Base-by-base conservation (phyloP, 2,329 filamentous ascomycete species). In the Capronia americana region DNA sequence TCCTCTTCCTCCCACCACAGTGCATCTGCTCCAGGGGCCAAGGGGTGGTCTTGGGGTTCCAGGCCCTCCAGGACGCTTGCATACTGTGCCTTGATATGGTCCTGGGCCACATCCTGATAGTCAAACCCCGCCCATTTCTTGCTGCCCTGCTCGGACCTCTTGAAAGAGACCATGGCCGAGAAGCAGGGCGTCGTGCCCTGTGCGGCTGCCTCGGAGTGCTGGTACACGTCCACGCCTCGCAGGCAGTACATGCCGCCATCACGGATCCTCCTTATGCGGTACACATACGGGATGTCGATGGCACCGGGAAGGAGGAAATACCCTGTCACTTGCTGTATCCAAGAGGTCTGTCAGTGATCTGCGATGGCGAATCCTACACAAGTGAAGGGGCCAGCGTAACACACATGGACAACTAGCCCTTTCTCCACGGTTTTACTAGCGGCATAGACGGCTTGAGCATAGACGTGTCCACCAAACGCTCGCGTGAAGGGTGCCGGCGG, bases 381-480 rank as follows among this genome's bases (percentile, higher is more conserved):
- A 34, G 32, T 4, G 10, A 11, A 2, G 44, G 23, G 44, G 4
- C 44, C 23, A 48, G 46, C 11, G 26, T 20, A 30, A 67, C 64
- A 46, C 76, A 85, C 83, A 75, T 86, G 83, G 24, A 87, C 76
- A 30, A 85, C 72, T 57, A 84, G 82, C 1, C 83, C 84, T 30
- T 78, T 75, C 5, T 71, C 73, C 12, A 86, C 82, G 1, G 85
- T 87, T 67, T 86, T 82, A 8, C 82, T 81, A 8, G 85, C 85
- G 17, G 85, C 85, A 77, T 83, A 87, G 17, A 82, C 84, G 34
- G 84, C 81, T 74, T 87, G 85, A n/a, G 83, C 82, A 69, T 82
- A 86, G 4, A 86, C 84, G 75, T 87, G 84, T 1, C 85, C 84
- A 12, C 85, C 85, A 73, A 85, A 86, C 0, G 84, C 64, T 57